Evolutionary conservation across 2,329 filamentous ascomycete species (phyloP).

Genomic region (Cordyceps cateniannulata): DNA sequence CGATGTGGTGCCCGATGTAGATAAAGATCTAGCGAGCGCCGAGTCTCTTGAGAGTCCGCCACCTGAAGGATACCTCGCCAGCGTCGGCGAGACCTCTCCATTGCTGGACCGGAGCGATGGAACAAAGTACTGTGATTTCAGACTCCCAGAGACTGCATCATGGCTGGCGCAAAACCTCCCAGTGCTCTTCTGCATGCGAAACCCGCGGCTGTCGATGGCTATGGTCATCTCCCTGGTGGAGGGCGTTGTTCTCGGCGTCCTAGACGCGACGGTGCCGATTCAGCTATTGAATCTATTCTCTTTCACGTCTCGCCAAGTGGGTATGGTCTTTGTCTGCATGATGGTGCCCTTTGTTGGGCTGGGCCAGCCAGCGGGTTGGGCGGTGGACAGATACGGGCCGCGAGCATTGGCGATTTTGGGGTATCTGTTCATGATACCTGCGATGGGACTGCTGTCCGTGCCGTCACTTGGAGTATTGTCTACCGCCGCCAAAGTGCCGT

Average conservation of each 20-base stretch:
- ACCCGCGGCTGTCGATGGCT: not conserved
- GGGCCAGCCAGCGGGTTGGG: conserved; percentile 4
- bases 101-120: not conserved
- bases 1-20: not conserved
- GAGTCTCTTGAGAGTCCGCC: not conserved
- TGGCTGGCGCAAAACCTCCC: not conserved
- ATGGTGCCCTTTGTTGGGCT: not conserved
- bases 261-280: not conserved
- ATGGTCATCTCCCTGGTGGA: not conserved
- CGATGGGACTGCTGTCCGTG: not conserved
- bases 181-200: not conserved
- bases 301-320: not conserved
- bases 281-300: not conserved
- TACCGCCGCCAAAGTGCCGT: not conserved
- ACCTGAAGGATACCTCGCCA: not conserved
- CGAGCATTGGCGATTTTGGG: conserved; percentile 2
- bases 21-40: not conserved
- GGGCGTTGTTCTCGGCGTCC: not conserved
- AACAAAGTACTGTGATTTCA: not conserved
- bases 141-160: not conserved
- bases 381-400: conserved; percentile 10
- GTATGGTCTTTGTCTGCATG: not conserved
- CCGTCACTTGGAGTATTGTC: not conserved
- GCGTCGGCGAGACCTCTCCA: not conserved
- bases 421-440: not conserved